Percentiles rank a stretch among this genome's conserved stretches.
Evolutionary conservation across 2,329 filamentous ascomycete genomes (phyloP).

Genomic region (Domatiomyces globalis): DNA sequence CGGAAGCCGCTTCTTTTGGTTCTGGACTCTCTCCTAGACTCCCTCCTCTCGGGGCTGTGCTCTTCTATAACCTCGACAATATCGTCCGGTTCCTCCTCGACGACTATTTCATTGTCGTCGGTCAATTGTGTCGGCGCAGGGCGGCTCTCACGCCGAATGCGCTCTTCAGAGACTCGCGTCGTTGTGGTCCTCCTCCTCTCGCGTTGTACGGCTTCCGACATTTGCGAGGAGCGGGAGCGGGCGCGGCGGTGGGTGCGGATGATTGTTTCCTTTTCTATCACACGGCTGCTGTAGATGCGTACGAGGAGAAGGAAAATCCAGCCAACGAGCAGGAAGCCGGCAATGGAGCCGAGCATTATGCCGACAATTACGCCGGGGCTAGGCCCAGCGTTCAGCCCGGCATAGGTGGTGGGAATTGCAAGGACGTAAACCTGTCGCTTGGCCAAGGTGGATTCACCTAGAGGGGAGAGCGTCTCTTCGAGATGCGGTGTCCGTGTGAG

Average conservation of each 20-base stretch:
- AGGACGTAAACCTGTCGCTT: slow-evolving; percentile 20
- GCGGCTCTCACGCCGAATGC: slow-evolving; percentile 1
- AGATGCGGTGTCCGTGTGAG: background rate
- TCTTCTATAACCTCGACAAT: slow-evolving; percentile 20
- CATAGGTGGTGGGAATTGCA: slow-evolving; percentile 50
- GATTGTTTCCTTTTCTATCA: slow-evolving; percentile 10
- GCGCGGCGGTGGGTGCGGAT: slow-evolving; percentile 6
- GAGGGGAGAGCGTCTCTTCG: background rate
- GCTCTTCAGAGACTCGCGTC: slow-evolving; percentile 9
- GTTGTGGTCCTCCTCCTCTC: slow-evolving; percentile 10
- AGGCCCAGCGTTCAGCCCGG: slow-evolving; percentile 38
- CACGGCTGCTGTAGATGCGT: slow-evolving; percentile 2
- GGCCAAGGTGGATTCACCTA: background rate
- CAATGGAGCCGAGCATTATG: slow-evolving; percentile 34
- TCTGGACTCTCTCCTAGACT: slow-evolving; percentile 5
- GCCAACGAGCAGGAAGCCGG: slow-evolving; percentile 40
- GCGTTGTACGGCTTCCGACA: slow-evolving; percentile 4
- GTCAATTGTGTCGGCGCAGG: background rate
- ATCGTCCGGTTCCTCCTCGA: slow-evolving; percentile 15
- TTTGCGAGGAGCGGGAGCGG: slow-evolving; percentile 1
- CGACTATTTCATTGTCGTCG: slow-evolving; percentile 6
- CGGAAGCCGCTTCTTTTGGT: slow-evolving; percentile 14
- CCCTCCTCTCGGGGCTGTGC: slow-evolving; percentile 13
- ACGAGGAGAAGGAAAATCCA: slow-evolving; percentile 27
- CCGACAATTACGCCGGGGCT: slow-evolving; percentile 32